Evolutionary conservation across 495 filamentous ascomycete genomes (phyloP), one percentile per base, ranked within the genome.

Genomic region (Trichoderma gamsii): DNA sequence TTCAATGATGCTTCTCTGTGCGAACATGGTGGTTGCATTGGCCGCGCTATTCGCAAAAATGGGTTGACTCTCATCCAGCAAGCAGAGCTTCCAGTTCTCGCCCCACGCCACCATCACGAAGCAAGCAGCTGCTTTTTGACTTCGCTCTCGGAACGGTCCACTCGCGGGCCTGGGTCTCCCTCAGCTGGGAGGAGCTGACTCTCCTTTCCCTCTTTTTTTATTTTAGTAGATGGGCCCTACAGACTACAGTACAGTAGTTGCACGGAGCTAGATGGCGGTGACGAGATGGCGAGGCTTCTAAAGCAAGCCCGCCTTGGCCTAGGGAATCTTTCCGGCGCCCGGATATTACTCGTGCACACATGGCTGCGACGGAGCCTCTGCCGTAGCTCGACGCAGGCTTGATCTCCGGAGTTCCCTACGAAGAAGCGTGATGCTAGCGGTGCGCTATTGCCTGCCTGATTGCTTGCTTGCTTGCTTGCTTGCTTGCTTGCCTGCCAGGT

Each of bases 81-180:
- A 29, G 29, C 29, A 29, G 29, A 29, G 29, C 29, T 29, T 49
- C 44, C 13, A 16, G 15, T 21, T 23, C 23, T 12, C n/a, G 56
- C 56, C 27, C 56, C 56, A 61, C 56, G 56, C 56, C 56, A 61
- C 56, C 56, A 38, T 38, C 15, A 12, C 56, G 1, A 18, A 38
- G 35, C 35, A 38, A 38, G 35, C 56, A 61, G 23, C 18, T 23
- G 15, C 18, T 49, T 29, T 49, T 21, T 23, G 51, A 25, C 51
- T 56, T 61, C 56, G 56, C 27, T 61, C 23, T 23, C 56, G 56
- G 56, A 23, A 13, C 56, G 56, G 56, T 61, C 56, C 56, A 61
- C 25, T 61, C 56, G 25, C 9, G 1, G 29, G 29, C 29, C 4
- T 25, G 23, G 56, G 15, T 49, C 44, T n/a, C n/a, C 44, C 44